phyloP scores from a whole-genome alignment of 2,329 filamentous ascomycete genomes.

The Cordyceps tenuipes region DNA sequence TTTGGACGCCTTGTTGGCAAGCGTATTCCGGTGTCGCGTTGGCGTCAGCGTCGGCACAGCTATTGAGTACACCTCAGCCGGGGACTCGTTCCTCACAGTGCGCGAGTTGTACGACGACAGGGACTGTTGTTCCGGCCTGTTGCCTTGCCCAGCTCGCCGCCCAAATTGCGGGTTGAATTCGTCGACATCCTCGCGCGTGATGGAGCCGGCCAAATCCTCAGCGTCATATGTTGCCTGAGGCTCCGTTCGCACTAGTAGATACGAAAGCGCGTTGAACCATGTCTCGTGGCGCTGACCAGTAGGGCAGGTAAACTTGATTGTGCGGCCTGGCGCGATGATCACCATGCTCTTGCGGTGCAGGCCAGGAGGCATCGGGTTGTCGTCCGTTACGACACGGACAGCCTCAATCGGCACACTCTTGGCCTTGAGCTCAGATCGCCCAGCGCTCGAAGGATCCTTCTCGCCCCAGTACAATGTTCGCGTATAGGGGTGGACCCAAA shows the following conservation, averaged over 20 bases:
- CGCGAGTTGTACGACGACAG: constrained; percentile 75
- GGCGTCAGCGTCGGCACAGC: constrained; percentile 50
- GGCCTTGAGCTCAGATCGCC: constrained; percentile 63
- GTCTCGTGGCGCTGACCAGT: constrained; percentile 94
- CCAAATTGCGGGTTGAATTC: constrained; percentile 72
- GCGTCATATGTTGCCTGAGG: constrained; percentile 54
- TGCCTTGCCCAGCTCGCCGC: constrained; percentile 25
- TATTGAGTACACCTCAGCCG: constrained; percentile 40
- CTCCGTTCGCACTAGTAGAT: constrained; percentile 72
- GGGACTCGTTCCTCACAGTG: constrained; percentile 58
- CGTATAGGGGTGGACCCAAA: constrained; percentile 98
- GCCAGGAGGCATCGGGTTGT: constrained; percentile 91
- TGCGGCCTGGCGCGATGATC: constrained; percentile 78
- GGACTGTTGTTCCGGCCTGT: constrained; percentile 51
- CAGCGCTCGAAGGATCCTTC: constrained; percentile 70
- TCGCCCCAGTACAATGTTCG: constrained; percentile 96
- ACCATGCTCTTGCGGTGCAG: constrained; percentile 90
- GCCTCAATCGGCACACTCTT: constrained; percentile 95
- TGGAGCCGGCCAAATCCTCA: constrained; percentile 48
- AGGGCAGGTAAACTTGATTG: constrained; percentile 87
- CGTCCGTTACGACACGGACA: constrained; percentile 83
- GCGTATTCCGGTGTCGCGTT: constrained; percentile 33
- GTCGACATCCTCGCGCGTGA: constrained; percentile 55
- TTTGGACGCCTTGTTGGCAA: constrained; percentile 22
- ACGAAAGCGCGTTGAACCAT: constrained; percentile 96